A percentile compares a stretch with the other conserved stretches of the same genome.
Evolutionary conservation across 2,329 filamentous ascomycete genomes (phyloP).

Genomic region (Aaosphaeria pasadenensis): DNA sequence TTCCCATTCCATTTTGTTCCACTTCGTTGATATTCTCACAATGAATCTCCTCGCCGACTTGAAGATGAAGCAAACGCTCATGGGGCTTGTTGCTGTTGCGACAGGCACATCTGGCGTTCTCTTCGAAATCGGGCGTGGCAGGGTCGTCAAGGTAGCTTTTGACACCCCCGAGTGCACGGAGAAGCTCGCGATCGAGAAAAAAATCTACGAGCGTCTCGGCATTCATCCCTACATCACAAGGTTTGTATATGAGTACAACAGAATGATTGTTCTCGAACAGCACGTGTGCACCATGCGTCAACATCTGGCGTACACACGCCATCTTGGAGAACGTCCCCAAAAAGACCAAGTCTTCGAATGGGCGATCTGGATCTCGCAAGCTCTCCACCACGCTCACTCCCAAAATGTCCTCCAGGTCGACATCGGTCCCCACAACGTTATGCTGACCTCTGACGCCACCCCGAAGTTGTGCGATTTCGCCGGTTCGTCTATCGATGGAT

Average conservation of each 20-base stretch:
- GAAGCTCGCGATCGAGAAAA: background rate
- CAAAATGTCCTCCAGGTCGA: background rate
- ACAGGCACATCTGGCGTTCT: no score
- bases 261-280: background rate
- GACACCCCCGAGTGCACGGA: background rate
- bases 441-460: background rate
- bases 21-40: no score
- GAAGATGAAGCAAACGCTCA: no score
- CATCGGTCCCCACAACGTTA: background rate
- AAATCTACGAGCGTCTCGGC: background rate
- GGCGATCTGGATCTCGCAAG: background rate
- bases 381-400: background rate
- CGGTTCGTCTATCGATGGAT: background rate
- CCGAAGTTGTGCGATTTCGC: background rate
- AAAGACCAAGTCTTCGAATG: background rate
- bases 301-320: background rate
- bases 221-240: background rate
- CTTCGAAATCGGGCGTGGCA: no score
- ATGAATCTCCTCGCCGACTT: no score
- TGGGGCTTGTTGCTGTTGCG: background rate
- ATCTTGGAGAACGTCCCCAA: background rate
- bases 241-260: background rate
- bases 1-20: no score
- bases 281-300: background rate
- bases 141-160: background rate